These are phyloP conservation scores for Ophiostoma quercus DNA, from an alignment of 2,329 filamentous ascomycete species.

Conservation along the genomic window DNA sequence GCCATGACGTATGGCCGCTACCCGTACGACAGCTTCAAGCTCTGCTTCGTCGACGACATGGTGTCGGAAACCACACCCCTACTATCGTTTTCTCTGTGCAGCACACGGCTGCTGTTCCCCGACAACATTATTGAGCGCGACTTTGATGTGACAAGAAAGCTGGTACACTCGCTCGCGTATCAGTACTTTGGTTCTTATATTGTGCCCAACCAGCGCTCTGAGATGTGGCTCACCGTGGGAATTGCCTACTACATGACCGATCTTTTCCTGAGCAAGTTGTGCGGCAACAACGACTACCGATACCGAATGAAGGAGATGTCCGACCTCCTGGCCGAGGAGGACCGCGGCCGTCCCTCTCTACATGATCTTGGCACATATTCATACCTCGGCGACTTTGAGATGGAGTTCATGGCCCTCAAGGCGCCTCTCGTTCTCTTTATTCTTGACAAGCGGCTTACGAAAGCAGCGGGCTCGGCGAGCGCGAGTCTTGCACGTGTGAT, in stretches of 20 bases:
- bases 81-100: slow-evolving; percentile 82
- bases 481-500: slow-evolving; percentile 68
- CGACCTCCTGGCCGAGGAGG: slow-evolving; percentile 74
- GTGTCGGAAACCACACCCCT: slow-evolving; percentile 67
- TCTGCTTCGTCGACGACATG: slow-evolving; percentile 92
- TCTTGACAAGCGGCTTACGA: slow-evolving; percentile 82
- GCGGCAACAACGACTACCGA: slow-evolving; percentile 90
- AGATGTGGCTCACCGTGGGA: slow-evolving; percentile 85
- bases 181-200: slow-evolving; percentile 96
- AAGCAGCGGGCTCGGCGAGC: slow-evolving; percentile 78
- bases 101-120: slow-evolving; percentile 76
- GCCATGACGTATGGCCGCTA: slow-evolving; percentile 84
- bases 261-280: slow-evolving; percentile 81
- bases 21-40: slow-evolving; percentile 84
- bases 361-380: slow-evolving; percentile 72
- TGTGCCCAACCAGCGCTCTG: slow-evolving; percentile 70
- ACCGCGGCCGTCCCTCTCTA: slow-evolving; percentile 76
- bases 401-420: slow-evolving; percentile 87
- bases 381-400: slow-evolving; percentile 75
- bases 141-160: slow-evolving; percentile 69
- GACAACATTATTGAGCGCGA: slow-evolving; percentile 81
- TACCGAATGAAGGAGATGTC: slow-evolving; percentile 82
- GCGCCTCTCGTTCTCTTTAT: slow-evolving; percentile 89
- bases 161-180: slow-evolving; percentile 78
- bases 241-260: slow-evolving; percentile 95